Evolutionary conservation across 2,329 filamentous ascomycete genomes (phyloP).

Genomic region (Ascochyta koolunga): DNA sequence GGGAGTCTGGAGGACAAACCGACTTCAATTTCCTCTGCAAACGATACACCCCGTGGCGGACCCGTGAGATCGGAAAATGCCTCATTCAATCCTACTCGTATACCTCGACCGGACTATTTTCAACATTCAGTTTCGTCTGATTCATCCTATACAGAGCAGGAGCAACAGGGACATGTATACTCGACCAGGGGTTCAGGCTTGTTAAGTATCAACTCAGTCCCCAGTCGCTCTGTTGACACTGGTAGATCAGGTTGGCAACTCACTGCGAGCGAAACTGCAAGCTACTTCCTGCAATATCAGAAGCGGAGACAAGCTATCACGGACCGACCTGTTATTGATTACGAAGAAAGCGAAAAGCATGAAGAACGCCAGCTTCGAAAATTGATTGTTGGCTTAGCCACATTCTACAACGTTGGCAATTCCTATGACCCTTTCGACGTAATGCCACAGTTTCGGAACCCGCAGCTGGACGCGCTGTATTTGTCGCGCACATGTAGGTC

Average conservation of each 20-base stretch:
- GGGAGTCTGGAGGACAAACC: not conserved
- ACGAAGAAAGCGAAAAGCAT: conserved; percentile 25
- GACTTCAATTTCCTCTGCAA: not conserved
- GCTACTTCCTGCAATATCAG: conserved; percentile 1
- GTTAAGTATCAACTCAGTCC: not conserved
- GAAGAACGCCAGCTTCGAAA: conserved; percentile 25
- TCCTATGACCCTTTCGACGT: conserved; percentile 2
- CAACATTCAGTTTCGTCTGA: not conserved
- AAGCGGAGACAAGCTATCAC: not conserved
- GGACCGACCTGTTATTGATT: conserved; percentile 14
- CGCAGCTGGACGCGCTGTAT: not conserved
- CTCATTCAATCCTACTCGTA: not conserved
- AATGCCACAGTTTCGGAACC: not conserved
- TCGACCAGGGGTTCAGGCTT: not conserved
- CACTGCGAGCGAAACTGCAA: not conserved
- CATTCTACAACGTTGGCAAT: conserved; percentile 15
- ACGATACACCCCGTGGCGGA: no score
- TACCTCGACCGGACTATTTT: not conserved
- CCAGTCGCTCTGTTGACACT: not conserved
- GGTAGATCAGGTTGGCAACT: conserved; percentile 2
- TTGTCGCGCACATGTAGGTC: conserved; percentile 6
- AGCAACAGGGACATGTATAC: not conserved
- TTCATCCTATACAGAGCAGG: not conserved
- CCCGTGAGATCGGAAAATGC: not conserved
- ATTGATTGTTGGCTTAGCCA: conserved; percentile 21